Evolutionary conservation across 2,329 filamentous ascomycete species (phyloP).

Genomic region (Camptophora hylomeconis): DNA sequence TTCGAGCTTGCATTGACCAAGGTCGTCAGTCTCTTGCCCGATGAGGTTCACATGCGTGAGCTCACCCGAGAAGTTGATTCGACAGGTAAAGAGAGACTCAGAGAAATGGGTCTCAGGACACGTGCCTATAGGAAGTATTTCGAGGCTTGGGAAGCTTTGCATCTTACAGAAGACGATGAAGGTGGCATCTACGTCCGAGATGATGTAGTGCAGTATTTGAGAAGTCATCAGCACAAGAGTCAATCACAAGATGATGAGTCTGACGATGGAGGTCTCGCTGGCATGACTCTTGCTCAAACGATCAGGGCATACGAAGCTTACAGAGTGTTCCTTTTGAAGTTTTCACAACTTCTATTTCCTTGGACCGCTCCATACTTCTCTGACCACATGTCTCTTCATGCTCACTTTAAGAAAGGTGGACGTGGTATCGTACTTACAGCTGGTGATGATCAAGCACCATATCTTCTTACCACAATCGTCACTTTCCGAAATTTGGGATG

Average conservation of each 20-base stretch:
- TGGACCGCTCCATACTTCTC: slow-evolving; percentile 29
- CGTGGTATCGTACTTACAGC: slow-evolving; percentile 33
- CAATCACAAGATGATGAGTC: slow-evolving; percentile 5
- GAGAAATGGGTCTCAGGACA: slow-evolving; percentile 27
- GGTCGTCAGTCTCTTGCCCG: slow-evolving; percentile 14
- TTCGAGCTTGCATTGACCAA: slow-evolving; percentile 16
- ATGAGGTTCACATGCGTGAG: slow-evolving; percentile 19
- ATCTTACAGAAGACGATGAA: slow-evolving; percentile 17
- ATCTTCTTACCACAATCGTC: slow-evolving; percentile 30
- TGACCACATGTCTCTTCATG: slow-evolving; percentile 32
- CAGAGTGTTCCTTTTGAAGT: slow-evolving; percentile 26
- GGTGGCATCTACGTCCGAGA: slow-evolving; percentile 28
- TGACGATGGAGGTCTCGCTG: slow-evolving; percentile 9
- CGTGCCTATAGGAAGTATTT: slow-evolving; percentile 28
- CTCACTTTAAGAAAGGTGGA: slow-evolving; percentile 29
- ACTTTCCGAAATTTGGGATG: slow-evolving; percentile 17
- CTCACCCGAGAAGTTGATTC: slow-evolving; percentile 25
- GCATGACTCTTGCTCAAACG: slow-evolving; percentile 19
- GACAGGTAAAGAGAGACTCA: slow-evolving; percentile 27
- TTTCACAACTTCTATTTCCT: slow-evolving; percentile 24
- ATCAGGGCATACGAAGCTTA: slow-evolving; percentile 31
- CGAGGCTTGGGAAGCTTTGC: slow-evolving; percentile 26
- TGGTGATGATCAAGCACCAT: slow-evolving; percentile 31
- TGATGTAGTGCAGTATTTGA: slow-evolving; percentile 28
- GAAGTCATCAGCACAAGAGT: slow-evolving; percentile 15